Base-by-base conservation (phyloP, 164 flowering plant genomes). In the Sedum album region DNA sequence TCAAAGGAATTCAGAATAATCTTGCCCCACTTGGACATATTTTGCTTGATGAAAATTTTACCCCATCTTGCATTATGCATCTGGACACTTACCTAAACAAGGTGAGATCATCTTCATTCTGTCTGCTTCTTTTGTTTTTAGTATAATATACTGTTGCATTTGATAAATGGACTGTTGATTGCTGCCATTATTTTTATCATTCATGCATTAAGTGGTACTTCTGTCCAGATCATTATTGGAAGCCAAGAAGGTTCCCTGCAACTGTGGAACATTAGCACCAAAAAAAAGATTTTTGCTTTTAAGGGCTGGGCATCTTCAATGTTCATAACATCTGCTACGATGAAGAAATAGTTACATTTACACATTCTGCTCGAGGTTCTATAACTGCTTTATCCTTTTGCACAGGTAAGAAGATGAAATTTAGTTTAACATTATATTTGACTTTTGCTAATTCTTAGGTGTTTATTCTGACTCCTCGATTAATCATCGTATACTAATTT, bases 71-170 rank as follows among this genome's bases (percentile, higher is more conserved):
- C 81, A 76, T 95, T 53, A 81, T 89, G 87, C 97, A 95, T 80
- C 97, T 97, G 21, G 99, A 95, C 73, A 92, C 99, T 70, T 95
- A 95, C 75, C 72, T 94, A 51, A 91, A 94, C 79, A 94, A 94
- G 93, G 98, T 91, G 60, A 53, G 28, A 4, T 53, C 28, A 53
- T 8, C 55, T 49, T 23, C 7, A 6, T 53, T 49, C 4, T n/a
- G 5, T 49, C 6, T 49, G 23, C 55, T 23, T 21, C 2, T 53
- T 53, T 1, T 46, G n/a, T 17, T 53, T 53, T 35, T 21, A 1
- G 21, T 23, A 53, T 4, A 14, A 53, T 53, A 8, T 21, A 21
- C 14, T 21, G 21, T 20, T 25, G 6, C 23, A 21, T 23, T 23
- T 8, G 28, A 23, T 53, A 53, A 10, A 25, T 8, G 26, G 2